Base-by-base conservation (phyloP, 192 early-diverging fungal genomes). In the Obelidium mucronatum region DNA sequence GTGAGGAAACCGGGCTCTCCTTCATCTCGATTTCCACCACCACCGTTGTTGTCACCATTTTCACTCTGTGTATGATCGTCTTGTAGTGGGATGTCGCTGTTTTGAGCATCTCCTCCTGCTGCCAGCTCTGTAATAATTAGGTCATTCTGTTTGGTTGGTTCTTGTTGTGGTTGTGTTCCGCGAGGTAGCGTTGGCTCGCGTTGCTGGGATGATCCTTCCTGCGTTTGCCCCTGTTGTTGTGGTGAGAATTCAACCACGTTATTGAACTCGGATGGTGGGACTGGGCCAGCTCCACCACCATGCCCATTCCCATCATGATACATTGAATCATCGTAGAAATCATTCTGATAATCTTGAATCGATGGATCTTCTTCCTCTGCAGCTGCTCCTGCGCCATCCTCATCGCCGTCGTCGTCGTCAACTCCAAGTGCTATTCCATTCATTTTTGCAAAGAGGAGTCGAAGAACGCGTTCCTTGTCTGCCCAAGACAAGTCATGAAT, bases 401-500 rank as follows among this genome's bases (percentile, higher is more conserved):
- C 63, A 31, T 22, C 34, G 24, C 40, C 70, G 8, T 63, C 72
- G 30, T 68, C 66, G 4, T 24, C 66, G 13, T 74, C 72, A 30
- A 67, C 77, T 19, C 68, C 82, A 24, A 88, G 76, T 15, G 79
- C 73, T 5, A 86, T 56, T 0, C 88, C 88, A 66, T 90, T 90
- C 89, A 90, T 90, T 48, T 88, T 86, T 4, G 88, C 88, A 84
- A 90, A 90, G 36, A 90, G 78, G 13, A 90, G 66, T 1, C 89
- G 79, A 60, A 90, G 59, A n/a, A 90, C 77, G 48, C 84, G 80
- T 73, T 90, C 89, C 64, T 87, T 87, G 69, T 90, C 89, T 1
- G 39, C 59, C 89, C 87, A 89, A 15, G 61, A 52, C 17, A 90
- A 78, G 1, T 88, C 87, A 24, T 44, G 42, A 31, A 90, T 79